These are phyloP conservation scores for Clarireedia sp. DNA, from an alignment of 2,329 filamentous ascomycete species.

Conservation along the genomic window DNA sequence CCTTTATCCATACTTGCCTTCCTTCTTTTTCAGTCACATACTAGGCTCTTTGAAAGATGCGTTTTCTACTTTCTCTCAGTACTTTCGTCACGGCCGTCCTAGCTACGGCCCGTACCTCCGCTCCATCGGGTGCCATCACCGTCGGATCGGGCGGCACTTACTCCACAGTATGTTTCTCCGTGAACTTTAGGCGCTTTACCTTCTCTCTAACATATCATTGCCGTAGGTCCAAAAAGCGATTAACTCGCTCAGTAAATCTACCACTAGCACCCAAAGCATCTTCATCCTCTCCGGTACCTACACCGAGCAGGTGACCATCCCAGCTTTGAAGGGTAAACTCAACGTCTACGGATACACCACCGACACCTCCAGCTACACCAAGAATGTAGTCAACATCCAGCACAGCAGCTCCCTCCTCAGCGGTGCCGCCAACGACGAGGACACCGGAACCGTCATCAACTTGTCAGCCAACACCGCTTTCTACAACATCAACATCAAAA, in stretches of 20 bases:
- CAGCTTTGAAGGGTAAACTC: slow-evolving; percentile 37
- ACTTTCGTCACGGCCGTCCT: slow-evolving; percentile 22
- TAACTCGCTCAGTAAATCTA: slow-evolving; percentile 39
- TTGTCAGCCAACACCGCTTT: slow-evolving; percentile 41
- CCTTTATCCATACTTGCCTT: not conserved
- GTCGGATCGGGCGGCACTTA: slow-evolving; percentile 37
- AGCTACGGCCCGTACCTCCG: slow-evolving; percentile 32
- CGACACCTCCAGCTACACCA: slow-evolving; percentile 37
- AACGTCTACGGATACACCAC: slow-evolving; percentile 48
- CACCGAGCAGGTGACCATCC: slow-evolving; percentile 48
- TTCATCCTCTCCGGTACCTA: slow-evolving; percentile 51
- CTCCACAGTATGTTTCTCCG: slow-evolving; percentile 31
- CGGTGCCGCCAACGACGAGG: slow-evolving; percentile 36
- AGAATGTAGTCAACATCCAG: slow-evolving; percentile 42
- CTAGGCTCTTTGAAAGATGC: slow-evolving; percentile 17
- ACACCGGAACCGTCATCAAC: slow-evolving; percentile 27
- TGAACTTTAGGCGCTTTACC: not conserved
- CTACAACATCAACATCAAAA: slow-evolving; percentile 53
- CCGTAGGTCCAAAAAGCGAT: slow-evolving; percentile 40
- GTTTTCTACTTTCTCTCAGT: slow-evolving; percentile 20
- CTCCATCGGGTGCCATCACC: slow-evolving; percentile 40
- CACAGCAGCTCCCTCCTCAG: slow-evolving; percentile 35
- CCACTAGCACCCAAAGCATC: slow-evolving; percentile 41
- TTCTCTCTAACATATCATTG: not conserved
- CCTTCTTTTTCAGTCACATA: not conserved